These are phyloP conservation scores for Carallia pectinifolia DNA, from an alignment of 345 rosid species.

Conservation along the genomic window DNA sequence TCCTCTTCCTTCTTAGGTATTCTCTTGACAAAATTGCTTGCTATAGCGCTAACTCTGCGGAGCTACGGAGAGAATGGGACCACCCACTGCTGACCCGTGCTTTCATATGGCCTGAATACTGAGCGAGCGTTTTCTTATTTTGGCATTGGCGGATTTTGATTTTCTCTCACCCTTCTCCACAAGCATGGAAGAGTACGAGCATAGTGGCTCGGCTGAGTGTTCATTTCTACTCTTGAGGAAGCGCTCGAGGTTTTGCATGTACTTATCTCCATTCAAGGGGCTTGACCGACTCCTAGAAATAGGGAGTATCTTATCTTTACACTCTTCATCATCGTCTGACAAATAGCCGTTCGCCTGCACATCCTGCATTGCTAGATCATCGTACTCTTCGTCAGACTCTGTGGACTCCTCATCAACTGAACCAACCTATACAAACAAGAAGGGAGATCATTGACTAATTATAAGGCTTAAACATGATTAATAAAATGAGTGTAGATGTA, in stretches of 20 bases:
- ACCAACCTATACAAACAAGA: conserved; percentile 52
- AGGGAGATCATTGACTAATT: not conserved
- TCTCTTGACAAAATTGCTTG: too few relatives aligned
- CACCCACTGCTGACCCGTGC: conserved; percentile 40
- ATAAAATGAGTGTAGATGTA: not conserved
- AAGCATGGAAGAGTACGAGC: conserved; percentile 42
- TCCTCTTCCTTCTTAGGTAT: too few relatives aligned
- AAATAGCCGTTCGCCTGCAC: conserved; percentile 50
- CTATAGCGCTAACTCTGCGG: conserved; percentile 36
- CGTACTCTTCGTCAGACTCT: conserved; percentile 93
- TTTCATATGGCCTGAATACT: conserved; percentile 73
- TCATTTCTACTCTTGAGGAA: conserved; percentile 50
- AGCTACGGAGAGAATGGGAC: conserved; percentile 57
- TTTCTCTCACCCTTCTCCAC: conserved; percentile 40
- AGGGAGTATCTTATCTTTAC: conserved; percentile 24
- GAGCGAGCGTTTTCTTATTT: conserved; percentile 64
- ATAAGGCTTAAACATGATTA: not conserved
- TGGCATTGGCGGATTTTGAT: conserved; percentile 33
- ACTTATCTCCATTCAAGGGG: conserved; percentile 41
- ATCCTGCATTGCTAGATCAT: conserved; percentile 93
- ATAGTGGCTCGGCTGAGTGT: conserved; percentile 43
- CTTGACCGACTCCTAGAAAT: conserved; percentile 12
- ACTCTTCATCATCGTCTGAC: conserved; percentile 57
- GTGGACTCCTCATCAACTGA: conserved; percentile 97
- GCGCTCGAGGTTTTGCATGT: conserved; percentile 52